These are phyloP conservation scores for Raffaelea albimanens DNA, from an alignment of 2,329 filamentous ascomycete genomes.

Conservation along the genomic window DNA sequence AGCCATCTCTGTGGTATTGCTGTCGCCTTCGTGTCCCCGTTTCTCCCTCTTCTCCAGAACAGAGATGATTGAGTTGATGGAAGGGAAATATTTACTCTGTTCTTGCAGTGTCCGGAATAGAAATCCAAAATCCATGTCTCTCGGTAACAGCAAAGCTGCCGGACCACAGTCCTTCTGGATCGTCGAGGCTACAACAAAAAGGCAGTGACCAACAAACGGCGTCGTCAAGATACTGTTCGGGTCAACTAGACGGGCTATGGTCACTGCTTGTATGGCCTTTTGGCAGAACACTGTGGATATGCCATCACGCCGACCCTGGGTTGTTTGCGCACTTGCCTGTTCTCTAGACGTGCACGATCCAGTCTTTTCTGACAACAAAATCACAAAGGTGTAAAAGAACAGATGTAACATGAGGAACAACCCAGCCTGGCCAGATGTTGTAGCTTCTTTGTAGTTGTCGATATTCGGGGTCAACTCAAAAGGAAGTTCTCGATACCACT, in stretches of 20 bases:
- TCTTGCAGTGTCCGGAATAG: neutral
- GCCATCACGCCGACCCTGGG: no score
- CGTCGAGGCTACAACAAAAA: neutral
- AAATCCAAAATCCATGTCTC: neutral
- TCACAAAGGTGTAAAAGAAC: neutral
- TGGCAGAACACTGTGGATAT: neutral
- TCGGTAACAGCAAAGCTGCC: neutral
- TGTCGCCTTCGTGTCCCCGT: neutral
- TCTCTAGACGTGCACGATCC: no score
- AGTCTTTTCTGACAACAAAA: neutral
- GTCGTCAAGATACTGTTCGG: neutral
- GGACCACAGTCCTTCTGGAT: neutral
- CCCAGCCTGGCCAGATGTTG: neutral
- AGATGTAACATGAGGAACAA: neutral
- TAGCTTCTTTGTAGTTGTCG: neutral
- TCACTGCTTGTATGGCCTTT: neutral
- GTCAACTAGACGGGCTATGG: neutral
- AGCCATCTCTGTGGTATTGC: no score
- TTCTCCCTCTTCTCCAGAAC: neutral
- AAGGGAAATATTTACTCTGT: neutral
- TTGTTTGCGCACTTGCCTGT: no score
- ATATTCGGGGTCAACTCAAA: neutral
- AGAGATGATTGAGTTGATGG: neutral
- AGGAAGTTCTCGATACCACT: neutral
- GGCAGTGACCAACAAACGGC: neutral